Conservation (phyloP, 768 basidiomycete genomes). For the Strobilomyces echinocephalus region DNA sequence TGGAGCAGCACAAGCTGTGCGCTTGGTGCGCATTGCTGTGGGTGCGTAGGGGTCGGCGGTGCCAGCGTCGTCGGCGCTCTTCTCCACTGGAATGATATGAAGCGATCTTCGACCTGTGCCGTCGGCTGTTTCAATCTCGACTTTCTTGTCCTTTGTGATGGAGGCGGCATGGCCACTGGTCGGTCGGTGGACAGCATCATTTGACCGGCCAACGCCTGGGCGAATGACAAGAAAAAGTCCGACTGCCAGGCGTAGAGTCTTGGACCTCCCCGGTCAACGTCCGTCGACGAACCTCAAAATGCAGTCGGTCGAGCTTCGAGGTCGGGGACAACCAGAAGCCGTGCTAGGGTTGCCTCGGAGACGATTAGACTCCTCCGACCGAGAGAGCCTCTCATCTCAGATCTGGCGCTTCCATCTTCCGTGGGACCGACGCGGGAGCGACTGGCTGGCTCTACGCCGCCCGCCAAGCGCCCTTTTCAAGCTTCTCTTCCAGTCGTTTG, state of each 20-base stretch:
- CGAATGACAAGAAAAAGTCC: not conserved
- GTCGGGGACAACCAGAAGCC: not conserved
- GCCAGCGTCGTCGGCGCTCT: not conserved
- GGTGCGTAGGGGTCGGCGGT: not conserved
- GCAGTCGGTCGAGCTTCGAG: no score
- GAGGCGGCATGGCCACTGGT: not conserved
- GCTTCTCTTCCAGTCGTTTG: not conserved
- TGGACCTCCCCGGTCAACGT: no score
- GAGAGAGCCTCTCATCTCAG: no score
- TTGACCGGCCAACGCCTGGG: not conserved
- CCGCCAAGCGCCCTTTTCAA: not conserved
- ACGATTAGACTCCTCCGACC: no score
- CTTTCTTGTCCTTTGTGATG: not conserved
- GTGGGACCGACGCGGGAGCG: not conserved
- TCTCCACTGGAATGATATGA: not conserved
- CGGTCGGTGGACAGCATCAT: conserved; percentile 1
- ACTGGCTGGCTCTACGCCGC: not conserved
- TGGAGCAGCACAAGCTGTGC: conserved; percentile 3
- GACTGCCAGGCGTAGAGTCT: not conserved
- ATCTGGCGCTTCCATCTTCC: not conserved
- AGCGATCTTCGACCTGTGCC: not conserved
- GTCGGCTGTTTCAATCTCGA: not conserved
- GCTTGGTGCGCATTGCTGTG: not conserved
- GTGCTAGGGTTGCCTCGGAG: not conserved
- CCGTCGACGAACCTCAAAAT: no score